phyloP scores from a whole-genome alignment of 2,329 filamentous ascomycete species.

The Aspergillus luchuensis region DNA sequence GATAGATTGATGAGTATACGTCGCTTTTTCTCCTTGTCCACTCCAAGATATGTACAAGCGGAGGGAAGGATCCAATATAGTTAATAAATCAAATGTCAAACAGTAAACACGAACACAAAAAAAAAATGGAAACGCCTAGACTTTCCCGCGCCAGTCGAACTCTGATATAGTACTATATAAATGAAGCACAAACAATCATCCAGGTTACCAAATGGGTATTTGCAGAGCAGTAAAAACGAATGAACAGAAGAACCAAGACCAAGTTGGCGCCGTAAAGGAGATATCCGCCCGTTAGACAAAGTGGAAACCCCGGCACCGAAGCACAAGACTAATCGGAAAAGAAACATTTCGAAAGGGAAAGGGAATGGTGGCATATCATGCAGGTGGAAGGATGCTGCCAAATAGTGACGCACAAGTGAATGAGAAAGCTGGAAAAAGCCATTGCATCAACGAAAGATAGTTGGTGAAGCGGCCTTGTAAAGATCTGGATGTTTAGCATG shows the following conservation, averaged over 20 bases:
- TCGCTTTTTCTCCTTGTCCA: not conserved
- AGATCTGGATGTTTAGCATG: slow-evolving; percentile 21
- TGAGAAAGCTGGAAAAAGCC: not conserved
- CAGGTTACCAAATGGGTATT: slow-evolving; percentile 16
- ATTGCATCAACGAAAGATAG: slow-evolving; percentile 15
- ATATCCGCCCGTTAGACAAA: slow-evolving; percentile 7
- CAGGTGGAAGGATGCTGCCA: not conserved
- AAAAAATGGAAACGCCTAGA: not conserved
- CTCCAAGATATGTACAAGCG: slow-evolving; percentile 2
- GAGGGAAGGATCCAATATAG: not conserved
- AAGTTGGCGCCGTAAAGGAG: not conserved
- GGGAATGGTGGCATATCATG: not conserved
- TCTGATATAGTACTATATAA: slow-evolving; percentile 7
- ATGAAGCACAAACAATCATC: not conserved
- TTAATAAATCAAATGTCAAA: not conserved
- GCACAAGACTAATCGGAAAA: not conserved
- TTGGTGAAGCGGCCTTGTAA: slow-evolving; percentile 15
- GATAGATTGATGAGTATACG: not conserved
- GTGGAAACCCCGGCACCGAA: slow-evolving; percentile 6
- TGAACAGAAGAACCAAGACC: not conserved
- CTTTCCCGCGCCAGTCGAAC: not conserved
- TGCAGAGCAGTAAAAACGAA: not conserved
- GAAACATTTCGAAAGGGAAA: not conserved
- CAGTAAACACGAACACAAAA: not conserved
- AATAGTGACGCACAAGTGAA: not conserved